Base-by-base conservation (phyloP, 2,329 filamentous ascomycete species). In the Simplicillium sp. region DNA sequence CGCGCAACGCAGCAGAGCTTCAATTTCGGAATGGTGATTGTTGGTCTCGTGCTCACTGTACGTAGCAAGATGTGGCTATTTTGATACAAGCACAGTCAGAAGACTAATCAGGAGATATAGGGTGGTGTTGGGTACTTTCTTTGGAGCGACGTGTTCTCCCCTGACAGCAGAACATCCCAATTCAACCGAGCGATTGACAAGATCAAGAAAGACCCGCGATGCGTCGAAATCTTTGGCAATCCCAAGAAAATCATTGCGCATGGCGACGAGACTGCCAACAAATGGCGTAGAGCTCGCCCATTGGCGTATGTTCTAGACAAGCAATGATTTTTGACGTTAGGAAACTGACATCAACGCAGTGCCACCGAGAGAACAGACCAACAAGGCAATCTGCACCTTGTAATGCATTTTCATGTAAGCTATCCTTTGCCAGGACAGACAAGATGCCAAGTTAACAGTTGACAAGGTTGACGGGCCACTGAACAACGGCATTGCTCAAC, bases 1-100 rank as follows among this genome's bases (percentile, higher is more conserved):
- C 77, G 90, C 32, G 85, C 87, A 8, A 90, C 87, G 1, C 89
- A 96, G 61, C 90, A 96, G 61, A 84, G 82, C 13, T 83, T 94
- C 67, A 96, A 97, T 62, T 79, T 95, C 49, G 73, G 82, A 49
- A 63, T 96, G 46, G 78, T 96, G 8, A 50, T 87, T 2, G 68
- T 82, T 7, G 90, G 90, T 18, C 64, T 89, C 11, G 73, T 80
- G 29, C 68, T 90, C 51, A 95, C 89, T 29, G 85, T 87, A 70
- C 46, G 72, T 51, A 15, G 18, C 32, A 35, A 34, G 4, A 11
- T 13, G 11, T 15, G 2, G 33, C 36, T 42, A 45, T 32, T 32
- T 34, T 33, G 16, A 34, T 14, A 37, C 38, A 34, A 40, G 34
- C 9, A 25, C 20, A 9, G 20, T 25, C 20, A 25, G 20, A 25